phyloP scores from a whole-genome alignment of 73 alveolate species.

The Tetrahymena malaccensis region DNA sequence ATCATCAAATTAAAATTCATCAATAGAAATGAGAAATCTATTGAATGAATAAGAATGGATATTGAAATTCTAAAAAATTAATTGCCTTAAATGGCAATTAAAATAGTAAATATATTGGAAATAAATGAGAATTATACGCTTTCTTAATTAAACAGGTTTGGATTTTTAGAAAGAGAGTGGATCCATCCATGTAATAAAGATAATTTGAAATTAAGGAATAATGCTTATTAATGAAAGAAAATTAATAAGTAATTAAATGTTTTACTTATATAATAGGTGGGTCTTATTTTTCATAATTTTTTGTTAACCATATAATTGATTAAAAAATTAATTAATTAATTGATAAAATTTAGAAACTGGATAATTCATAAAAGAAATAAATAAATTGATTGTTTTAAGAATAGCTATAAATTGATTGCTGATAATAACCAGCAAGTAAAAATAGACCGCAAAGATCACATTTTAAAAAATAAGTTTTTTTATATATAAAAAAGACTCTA shows the following conservation, averaged over 20 bases:
- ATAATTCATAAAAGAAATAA: not conserved
- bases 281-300: not conserved
- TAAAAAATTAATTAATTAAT: not conserved
- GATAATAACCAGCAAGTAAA: not conserved
- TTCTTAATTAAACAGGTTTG: no score
- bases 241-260: not conserved
- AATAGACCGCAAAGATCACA: not conserved
- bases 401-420: not conserved
- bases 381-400: not conserved
- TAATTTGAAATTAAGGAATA: no score
- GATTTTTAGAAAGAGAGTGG: not conserved
- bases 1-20: no score
- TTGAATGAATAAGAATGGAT: not conserved
- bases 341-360: not conserved
- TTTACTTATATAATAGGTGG: not conserved
- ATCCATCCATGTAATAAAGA: not conserved
- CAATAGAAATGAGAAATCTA: no score
- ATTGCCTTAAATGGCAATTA: not conserved
- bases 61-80: not conserved
- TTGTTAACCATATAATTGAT: not conserved
- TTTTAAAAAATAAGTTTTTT: not conserved
- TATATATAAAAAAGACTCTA: not conserved
- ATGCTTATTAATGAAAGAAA: not conserved
- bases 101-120: not conserved
- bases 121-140: no score